Evolutionary conservation across 1,139 yeast species (phyloP), one percentile per base, ranked within the genome.

Genomic region (Blastobotrys indianensis): DNA sequence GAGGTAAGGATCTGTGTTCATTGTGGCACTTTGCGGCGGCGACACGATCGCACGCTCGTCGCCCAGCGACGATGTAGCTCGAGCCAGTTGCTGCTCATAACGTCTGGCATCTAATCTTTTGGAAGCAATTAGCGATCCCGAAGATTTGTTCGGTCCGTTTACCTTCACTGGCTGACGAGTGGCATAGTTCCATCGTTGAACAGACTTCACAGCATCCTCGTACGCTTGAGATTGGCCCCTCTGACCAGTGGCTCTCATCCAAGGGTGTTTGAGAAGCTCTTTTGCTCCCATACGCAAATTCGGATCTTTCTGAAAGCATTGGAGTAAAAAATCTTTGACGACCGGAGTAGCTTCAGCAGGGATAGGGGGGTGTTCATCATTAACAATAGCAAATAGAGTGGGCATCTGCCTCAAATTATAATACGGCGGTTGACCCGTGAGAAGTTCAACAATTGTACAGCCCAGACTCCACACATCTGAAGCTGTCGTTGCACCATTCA

Each of bases 371-470:
- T 78, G 79, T 8, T 79, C 82, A 50, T 88, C 95, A 13, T 87
- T 81, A 2, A 94, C 97, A 46, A 90, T 87, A 0, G 97, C 95
- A 68, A 86, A 95, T 53, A 92, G 73, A 0, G 96, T 90, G 0
- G 94, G 86, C 80, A 88, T 84, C 23, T 88, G 86, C 49, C 82
- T 81, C 47, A 84, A 68, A 42, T 86, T 82, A 53, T 84, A 83
- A 57, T 86, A 87, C 0, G 97, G 97, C 0, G 98, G 97, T 45
- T 80, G 74, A 0, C 87, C 95, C 0, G 96, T 84, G 46, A 87
- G 70, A 42, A 92, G 68, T 62, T 92, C 99, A 8, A 90, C 79
- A 3, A 90, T 77, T 0, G 97, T 92, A 13, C 97, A 95, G 1
- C 97, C 99, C 32, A 92, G 67, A n/a, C 96, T 85, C 97, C 75